phyloP scores from a whole-genome alignment of 306 rosid genomes.

The Luffa aegyptiaca region DNA sequence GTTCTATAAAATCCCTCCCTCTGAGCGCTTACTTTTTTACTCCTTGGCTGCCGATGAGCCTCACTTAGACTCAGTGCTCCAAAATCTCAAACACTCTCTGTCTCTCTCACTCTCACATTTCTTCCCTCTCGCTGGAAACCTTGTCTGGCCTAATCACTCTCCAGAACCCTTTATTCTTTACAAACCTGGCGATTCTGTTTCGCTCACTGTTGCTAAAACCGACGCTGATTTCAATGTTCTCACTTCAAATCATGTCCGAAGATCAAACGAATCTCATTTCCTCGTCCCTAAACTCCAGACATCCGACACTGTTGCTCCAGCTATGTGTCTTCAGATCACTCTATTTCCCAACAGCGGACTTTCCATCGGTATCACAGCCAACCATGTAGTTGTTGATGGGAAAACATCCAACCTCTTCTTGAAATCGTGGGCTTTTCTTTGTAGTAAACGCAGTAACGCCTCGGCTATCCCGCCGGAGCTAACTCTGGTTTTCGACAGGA shows the following conservation, averaged over 20 bases:
- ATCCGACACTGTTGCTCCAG: constrained; percentile 1
- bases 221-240: constrained; percentile 13
- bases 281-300: constrained; percentile 26
- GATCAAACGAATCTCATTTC: constrained; percentile 7
- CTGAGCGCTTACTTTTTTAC: constrained; percentile 28
- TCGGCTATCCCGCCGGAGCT: neutral
- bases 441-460: neutral
- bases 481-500: constrained; percentile 23
- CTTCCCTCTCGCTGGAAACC: constrained; percentile 25
- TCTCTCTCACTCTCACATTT: constrained; percentile 31
- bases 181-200: constrained; percentile 21
- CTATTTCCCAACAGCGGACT: constrained; percentile 33
- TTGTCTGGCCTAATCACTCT: constrained; percentile 14
- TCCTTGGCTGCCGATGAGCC: constrained; percentile 6
- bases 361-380: constrained; percentile 25
- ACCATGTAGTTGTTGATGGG: constrained; percentile 42
- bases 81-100: constrained; percentile 22
- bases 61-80: neutral
- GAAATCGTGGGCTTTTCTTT: constrained; percentile 41
- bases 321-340: constrained; percentile 37
- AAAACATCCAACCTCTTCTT: constrained; percentile 34
- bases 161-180: constrained; percentile 21
- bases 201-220: constrained; percentile 19
- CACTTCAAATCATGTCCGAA: neutral
- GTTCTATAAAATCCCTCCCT: constrained; percentile 21